These are phyloP conservation scores for Fraxinus angustifolia DNA, from an alignment of 305 asterid genomes.

Conservation along the genomic window DNA sequence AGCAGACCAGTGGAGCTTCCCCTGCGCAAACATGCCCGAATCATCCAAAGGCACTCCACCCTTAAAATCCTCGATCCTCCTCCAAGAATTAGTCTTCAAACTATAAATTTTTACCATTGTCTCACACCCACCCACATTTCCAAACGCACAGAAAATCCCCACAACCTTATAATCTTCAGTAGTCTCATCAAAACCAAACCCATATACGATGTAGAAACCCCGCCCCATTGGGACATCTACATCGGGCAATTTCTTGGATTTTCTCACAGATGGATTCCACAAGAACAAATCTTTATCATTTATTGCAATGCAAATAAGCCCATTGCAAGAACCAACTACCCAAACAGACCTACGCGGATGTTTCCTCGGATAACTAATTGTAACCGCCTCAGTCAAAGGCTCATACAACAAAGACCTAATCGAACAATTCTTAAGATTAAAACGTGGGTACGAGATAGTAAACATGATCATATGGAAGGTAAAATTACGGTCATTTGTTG, in stretches of 20 bases:
- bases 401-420: conserved; percentile 30
- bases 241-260: conserved; percentile 12
- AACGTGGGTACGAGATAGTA: conserved; percentile 10
- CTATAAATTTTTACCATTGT: conserved; percentile 26
- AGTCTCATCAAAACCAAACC: conserved; percentile 27
- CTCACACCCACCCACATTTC: background rate
- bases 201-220: conserved; percentile 9
- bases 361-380: conserved; percentile 23
- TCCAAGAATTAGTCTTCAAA: conserved; percentile 33
- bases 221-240: background rate
- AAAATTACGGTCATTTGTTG: conserved; percentile 14
- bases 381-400: conserved; percentile 17
- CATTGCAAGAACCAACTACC: conserved; percentile 47
- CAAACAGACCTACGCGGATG: background rate
- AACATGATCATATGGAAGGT: conserved; percentile 31
- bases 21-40: conserved; percentile 31
- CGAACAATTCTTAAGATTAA: conserved; percentile 30
- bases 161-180: conserved; percentile 37
- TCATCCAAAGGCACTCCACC: conserved; percentile 10
- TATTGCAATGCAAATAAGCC: conserved; percentile 19
- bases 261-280: conserved; percentile 24
- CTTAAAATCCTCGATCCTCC: conserved; percentile 10
- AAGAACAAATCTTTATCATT: background rate
- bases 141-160: conserved; percentile 21
- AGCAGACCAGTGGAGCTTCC: conserved; percentile 44